Conservation (phyloP, 148 eudicot species). For the Simmondsia chinensis region DNA sequence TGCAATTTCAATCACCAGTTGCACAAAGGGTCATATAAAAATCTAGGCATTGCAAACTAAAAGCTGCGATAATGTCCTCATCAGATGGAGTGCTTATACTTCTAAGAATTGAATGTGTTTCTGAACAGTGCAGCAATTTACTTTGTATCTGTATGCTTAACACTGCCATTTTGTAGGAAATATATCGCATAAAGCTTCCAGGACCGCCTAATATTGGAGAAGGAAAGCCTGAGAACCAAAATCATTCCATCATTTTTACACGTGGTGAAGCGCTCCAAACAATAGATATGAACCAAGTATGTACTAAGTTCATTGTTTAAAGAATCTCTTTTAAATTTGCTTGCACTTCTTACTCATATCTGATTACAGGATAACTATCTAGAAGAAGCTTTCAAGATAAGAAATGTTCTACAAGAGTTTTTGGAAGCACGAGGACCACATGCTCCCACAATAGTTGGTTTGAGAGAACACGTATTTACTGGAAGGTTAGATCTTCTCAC, state of each 20-base stretch:
- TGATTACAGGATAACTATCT: conserved; percentile 76
- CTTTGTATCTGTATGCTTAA: too few relatives aligned
- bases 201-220: conserved; percentile 93
- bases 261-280: conserved; percentile 99
- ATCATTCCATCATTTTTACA: conserved; percentile 90
- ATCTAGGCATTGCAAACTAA: too few relatives aligned
- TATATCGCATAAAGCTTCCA: conserved; percentile 91
- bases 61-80: too few relatives aligned
- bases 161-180: conserved; percentile 39
- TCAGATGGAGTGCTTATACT: background rate
- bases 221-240: conserved; percentile 99
- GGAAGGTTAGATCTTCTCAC: conserved; percentile 64
- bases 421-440: conserved; percentile 29
- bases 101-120: background rate
- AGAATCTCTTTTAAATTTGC: background rate
- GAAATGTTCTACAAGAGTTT: conserved; percentile 92
- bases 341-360: conserved; percentile 1
- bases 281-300: conserved; percentile 98
- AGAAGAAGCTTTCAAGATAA: conserved; percentile 93
- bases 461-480: conserved; percentile 94
- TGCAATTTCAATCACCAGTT: too few relatives aligned
- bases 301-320: conserved; percentile 3
- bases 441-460: conserved; percentile 79
- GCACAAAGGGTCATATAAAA: background rate
- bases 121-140: too few relatives aligned